phyloP scores from a whole-genome alignment of 345 rosid genomes.

The Eucalyptus curtisii region DNA sequence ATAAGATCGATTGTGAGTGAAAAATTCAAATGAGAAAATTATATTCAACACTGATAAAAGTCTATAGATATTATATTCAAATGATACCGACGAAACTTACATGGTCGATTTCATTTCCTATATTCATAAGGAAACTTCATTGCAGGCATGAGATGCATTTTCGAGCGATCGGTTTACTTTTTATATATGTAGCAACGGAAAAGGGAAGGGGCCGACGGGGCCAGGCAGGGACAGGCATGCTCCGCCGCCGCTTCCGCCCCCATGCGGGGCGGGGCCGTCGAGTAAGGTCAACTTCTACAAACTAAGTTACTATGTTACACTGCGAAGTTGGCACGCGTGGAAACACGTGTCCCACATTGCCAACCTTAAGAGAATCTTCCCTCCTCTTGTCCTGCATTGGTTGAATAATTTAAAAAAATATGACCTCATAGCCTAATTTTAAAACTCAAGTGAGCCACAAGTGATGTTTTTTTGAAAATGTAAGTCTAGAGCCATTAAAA shows the following conservation, averaged over 20 bases:
- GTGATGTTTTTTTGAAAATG: background rate
- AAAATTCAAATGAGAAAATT: background rate
- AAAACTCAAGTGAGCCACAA: background rate
- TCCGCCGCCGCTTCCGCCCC: background rate
- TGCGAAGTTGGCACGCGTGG: background rate
- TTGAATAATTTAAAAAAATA: background rate
- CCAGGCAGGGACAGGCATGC: background rate
- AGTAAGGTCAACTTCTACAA: background rate
- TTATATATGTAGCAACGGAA: background rate
- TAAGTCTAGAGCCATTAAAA: background rate
- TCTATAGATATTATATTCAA: background rate
- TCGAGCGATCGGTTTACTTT: background rate
- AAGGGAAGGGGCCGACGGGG: no score
- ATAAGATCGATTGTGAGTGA: rapidly evolving
- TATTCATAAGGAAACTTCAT: background rate
- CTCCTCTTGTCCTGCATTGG: background rate
- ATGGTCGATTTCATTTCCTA: background rate
- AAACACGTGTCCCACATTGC: background rate
- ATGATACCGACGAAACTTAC: rapidly evolving
- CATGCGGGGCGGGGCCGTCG: background rate
- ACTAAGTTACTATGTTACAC: background rate
- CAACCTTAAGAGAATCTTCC: background rate
- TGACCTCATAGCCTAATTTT: background rate
- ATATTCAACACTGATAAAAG: background rate
- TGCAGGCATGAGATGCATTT: background rate